Conservation (phyloP, 2,329 filamentous ascomycete genomes). For the Alternaria ventricosa region DNA sequence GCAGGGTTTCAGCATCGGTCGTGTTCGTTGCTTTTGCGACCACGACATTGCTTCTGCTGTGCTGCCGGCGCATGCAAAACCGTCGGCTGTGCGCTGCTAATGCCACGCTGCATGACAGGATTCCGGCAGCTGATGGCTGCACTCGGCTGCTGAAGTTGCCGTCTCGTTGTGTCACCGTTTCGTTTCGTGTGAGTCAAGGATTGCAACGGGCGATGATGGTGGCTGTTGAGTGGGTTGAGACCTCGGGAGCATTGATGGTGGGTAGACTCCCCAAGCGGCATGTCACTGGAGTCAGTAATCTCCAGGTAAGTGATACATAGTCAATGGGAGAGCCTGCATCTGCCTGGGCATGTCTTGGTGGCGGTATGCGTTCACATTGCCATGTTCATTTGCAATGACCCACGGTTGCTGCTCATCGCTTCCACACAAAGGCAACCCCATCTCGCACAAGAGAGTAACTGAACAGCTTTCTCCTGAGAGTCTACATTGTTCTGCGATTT, state of each 20-base stretch:
- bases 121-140: constrained; percentile 11
- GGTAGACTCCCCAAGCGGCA: not conserved
- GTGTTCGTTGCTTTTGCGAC: constrained; percentile 20
- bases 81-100: constrained; percentile 19
- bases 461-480: too few relatives aligned
- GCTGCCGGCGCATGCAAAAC: constrained; percentile 15
- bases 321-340: not conserved
- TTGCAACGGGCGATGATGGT: not conserved
- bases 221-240: not conserved
- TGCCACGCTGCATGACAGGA: constrained; percentile 18
- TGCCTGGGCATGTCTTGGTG: not conserved
- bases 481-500: too few relatives aligned
- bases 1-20: constrained; percentile 16
- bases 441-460: too few relatives aligned
- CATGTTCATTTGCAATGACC: not conserved
- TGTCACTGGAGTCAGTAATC: not conserved
- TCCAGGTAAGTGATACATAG: not conserved
- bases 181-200: constrained; percentile 8
- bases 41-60: constrained; percentile 19
- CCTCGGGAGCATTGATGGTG: not conserved
- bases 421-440: not conserved
- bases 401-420: not conserved
- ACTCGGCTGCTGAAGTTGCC: constrained; percentile 11
- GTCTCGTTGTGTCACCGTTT: constrained; percentile 9
- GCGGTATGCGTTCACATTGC: not conserved